Evolutionary conservation across 2,329 filamentous ascomycete species (phyloP), one percentile per base, ranked within the genome.

Genomic region (Chaetomium strumarium): DNA sequence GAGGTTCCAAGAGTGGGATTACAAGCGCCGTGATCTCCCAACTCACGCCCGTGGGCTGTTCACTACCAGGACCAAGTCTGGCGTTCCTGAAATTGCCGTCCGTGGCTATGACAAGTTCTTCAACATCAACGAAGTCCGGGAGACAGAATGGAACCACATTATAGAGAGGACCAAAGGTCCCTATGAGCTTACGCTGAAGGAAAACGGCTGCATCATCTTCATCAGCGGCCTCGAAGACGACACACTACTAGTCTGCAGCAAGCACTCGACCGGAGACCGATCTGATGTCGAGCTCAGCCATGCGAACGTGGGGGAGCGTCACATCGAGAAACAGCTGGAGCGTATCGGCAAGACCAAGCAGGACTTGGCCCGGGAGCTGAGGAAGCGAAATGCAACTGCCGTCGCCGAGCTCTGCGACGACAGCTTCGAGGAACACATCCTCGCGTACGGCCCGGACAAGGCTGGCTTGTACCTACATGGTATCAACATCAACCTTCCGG

Each of bases 171-270:
- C 93, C 0, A 74, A 81, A 58, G 90, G 90, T 0, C 93, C 93
- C 0, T 99, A 97, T 63, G 93, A 99, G 71, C 74, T 99, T 51
- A 97, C 90, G 53, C 82, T 97, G 48, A 99, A 99, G 72, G 93
- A 99, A 71, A 99, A 99, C 64, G 93, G 93, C n/a, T 99, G 93
- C 70, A 99, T 99, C 69, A 96, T 99, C 61, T 99, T 99, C 73
- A 84, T 99, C 41, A 86, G 90, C 14, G 93, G 91, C 13, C 76
- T 99, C 19, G 88, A 95, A 63, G 91, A 96, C 63, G 91, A 83
- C 34, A 90, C 88, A 1, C 75, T 99, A 10, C 75, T 99, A 8
- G 91, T 99, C n/a, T 97, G 92, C 79, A 97, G 92, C 77, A 99
- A 99, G 67, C 93, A 99, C 68, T 97, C 93, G 0, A 97, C 91